Evolutionary conservation across 1,139 yeast genomes (phyloP).

Genomic region (Spathaspora sp.): DNA sequence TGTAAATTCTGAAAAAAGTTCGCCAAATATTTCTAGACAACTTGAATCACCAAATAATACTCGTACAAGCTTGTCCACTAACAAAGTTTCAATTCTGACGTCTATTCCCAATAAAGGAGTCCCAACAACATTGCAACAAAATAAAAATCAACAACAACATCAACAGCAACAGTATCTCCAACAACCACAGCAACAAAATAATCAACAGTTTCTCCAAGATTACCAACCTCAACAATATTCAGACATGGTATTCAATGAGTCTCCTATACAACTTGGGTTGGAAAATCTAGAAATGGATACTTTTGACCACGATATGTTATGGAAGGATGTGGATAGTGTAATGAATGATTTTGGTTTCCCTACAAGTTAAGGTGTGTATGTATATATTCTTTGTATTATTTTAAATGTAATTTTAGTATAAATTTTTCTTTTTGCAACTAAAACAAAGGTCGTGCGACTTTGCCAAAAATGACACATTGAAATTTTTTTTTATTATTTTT

Average conservation of each 20-base stretch:
- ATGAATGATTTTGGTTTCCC: slow-evolving; percentile 96
- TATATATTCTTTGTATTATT: not conserved
- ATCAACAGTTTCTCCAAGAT: not conserved
- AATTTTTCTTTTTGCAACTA: slow-evolving; percentile 5
- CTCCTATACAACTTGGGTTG: slow-evolving; percentile 32
- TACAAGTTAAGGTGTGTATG: slow-evolving; percentile 17
- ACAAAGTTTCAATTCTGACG: not conserved
- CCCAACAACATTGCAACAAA: slow-evolving; percentile 1
- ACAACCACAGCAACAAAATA: slow-evolving; percentile 4
- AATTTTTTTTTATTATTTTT: slow-evolving; percentile 6
- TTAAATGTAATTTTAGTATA: not conserved
- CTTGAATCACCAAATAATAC: slow-evolving; percentile 3
- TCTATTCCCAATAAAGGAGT: not conserved
- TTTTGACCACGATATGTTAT: slow-evolving; percentile 62
- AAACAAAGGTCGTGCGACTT: not conserved
- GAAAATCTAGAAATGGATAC: slow-evolving; percentile 34
- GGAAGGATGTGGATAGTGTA: slow-evolving; percentile 89
- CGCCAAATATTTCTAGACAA: slow-evolving; percentile 8
- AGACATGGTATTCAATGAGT: slow-evolving; percentile 22
- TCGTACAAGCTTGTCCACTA: not conserved
- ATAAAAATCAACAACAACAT: slow-evolving; percentile 3
- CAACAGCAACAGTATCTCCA: slow-evolving; percentile 7
- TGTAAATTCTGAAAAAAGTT: slow-evolving; percentile 14
- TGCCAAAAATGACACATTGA: slow-evolving; percentile 1
- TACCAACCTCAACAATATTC: slow-evolving; percentile 3